Evolutionary conservation across 164 flowering plant species (phyloP), one percentile per base, ranked within the genome.

Genomic region (Vitis rupestris): DNA sequence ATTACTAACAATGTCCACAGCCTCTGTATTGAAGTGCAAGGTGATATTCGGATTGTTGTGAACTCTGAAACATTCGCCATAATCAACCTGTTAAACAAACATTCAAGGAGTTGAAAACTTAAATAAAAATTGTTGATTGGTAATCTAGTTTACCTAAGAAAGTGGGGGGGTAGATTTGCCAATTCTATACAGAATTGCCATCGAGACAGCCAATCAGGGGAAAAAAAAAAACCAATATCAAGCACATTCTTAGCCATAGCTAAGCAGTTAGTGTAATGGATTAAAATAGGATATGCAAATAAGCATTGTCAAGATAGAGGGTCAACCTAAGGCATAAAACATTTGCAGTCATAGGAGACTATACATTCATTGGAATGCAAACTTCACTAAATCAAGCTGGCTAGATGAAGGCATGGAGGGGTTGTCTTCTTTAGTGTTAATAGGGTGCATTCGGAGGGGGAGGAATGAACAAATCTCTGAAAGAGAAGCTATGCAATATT

Each of bases 21-120:
- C 68, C 81, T 91, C 97, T 52, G 99, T 87, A 73, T 88, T 93
- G 97, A 81, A 95, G 93, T 95, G 99, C 85, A 95, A 81, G 54
- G 99, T 93, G 79, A 95, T 68, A 69, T 95, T 95, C 79, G 98
- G 99, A 78, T 90, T 93, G 94, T 91, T 88, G 87, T 73, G 72
- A 81, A 95, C 94, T 95, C 99, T 95, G 99, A 93, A 92, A 95
- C 97, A 95, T 90, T 87, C 98, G 96, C 93, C 90, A 95, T 86
- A 95, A 95, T 82, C 88, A 95, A 90, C 98, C 98, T 95, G 99
- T 95, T 95, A 95, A 90, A 86, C 85, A 94, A 88, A 94, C 94
- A 92, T 86, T 80, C 90, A 85, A 79, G 90, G 83, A 84, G 94
- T 90, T 92, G 96, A 93, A 90, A 95, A 81, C 84, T 83, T 82